Evolutionary conservation across 2,329 filamentous ascomycete species (phyloP).

Genomic region (Lachnellula suecica): DNA sequence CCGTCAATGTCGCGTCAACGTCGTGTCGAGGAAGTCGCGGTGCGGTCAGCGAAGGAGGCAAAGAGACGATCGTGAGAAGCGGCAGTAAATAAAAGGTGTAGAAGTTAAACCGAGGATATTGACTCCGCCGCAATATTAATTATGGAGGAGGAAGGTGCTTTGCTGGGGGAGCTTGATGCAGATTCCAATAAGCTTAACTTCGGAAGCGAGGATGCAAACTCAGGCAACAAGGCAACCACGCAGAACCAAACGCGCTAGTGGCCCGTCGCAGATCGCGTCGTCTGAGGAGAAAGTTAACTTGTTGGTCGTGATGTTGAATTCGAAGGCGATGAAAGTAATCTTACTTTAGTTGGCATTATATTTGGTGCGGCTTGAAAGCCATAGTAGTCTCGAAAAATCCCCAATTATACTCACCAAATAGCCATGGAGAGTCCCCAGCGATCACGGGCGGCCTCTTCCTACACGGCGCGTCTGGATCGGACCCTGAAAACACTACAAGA

Average conservation of each 20-base stretch:
- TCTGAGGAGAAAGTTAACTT: background rate
- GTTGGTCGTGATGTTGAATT: background rate
- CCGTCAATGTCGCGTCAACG: background rate
- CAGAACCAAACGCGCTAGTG: background rate
- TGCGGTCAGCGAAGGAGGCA: background rate
- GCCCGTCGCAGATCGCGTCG: background rate
- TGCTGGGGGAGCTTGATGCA: background rate
- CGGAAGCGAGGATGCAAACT: background rate
- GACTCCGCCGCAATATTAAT: background rate
- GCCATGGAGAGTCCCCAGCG: slow-evolving; percentile 13
- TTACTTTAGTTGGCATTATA: too few relatives aligned
- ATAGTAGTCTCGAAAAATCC: too few relatives aligned
- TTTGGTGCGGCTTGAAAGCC: too few relatives aligned
- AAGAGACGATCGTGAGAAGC: background rate
- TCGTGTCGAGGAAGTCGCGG: background rate
- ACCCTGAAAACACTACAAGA: slow-evolving; percentile 67
- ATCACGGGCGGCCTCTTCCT: slow-evolving; percentile 38
- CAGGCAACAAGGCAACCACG: background rate
- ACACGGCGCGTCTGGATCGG: slow-evolving; percentile 59
- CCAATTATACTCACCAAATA: too few relatives aligned
- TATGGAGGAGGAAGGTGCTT: background rate
- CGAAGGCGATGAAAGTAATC: background rate
- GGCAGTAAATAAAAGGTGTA: background rate
- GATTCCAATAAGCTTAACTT: background rate
- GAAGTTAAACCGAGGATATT: background rate